Evolutionary conservation across 2,329 filamentous ascomycete genomes (phyloP).

Genomic region (Xylariaceae sp.): DNA sequence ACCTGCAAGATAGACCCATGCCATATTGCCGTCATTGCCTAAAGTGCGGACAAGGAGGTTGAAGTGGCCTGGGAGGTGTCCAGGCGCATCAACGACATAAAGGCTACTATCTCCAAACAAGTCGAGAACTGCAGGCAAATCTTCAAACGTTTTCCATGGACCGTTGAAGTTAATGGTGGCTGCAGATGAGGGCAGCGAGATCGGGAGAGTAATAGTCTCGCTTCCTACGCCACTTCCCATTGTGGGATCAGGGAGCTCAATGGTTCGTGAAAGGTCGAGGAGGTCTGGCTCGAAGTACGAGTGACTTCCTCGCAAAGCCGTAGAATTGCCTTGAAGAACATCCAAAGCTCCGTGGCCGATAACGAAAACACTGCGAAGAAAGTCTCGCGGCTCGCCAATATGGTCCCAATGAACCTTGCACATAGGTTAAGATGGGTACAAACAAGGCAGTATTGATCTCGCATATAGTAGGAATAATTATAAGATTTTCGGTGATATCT

Average conservation of each 20-base stretch:
- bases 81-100: constrained; percentile 54
- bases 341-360: constrained; percentile 18
- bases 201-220: not conserved
- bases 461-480: too few relatives aligned
- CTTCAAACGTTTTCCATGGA: constrained; percentile 9
- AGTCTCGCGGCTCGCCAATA: constrained; percentile 21
- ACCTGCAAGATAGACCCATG: constrained; percentile 54
- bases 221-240: too few relatives aligned
- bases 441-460: too few relatives aligned
- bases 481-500: too few relatives aligned
- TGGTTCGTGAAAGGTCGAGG: constrained; percentile 5
- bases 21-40: constrained; percentile 12
- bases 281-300: constrained; percentile 22
- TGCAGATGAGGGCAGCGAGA: not conserved
- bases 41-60: constrained; percentile 50
- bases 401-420: constrained; percentile 23
- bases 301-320: constrained; percentile 15
- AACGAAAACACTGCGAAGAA: constrained; percentile 7
- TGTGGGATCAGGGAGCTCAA: constrained; percentile 11
- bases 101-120: constrained; percentile 51
- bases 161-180: not conserved
- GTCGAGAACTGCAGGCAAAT: constrained; percentile 39
- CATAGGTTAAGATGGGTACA: too few relatives aligned
- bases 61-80: constrained; percentile 55
- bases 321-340: constrained; percentile 11